A percentile compares a stretch with the other conserved stretches of the same genome.
phyloP scores from a whole-genome alignment of 768 basidiomycete genomes.

The Cystoderma amianthinum region DNA sequence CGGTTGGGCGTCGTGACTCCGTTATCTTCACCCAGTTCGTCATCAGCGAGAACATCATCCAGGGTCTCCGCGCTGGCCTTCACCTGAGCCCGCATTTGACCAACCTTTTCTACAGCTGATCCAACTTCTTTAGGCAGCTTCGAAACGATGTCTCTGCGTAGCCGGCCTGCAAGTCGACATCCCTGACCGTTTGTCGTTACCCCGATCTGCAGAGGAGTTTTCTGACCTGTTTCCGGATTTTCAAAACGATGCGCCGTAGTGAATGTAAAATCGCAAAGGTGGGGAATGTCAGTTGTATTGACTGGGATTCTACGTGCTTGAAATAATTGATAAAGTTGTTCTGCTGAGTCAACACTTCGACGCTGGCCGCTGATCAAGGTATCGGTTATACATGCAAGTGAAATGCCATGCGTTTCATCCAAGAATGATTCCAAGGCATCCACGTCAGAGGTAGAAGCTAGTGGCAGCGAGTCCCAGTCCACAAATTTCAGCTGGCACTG shows the following conservation, averaged over 20 bases:
- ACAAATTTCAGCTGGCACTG: slow-evolving; percentile 50
- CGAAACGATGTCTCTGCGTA: slow-evolving; percentile 79
- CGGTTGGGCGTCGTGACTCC: slow-evolving; percentile 54
- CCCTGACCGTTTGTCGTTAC: slow-evolving; percentile 91
- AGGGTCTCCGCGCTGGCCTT: slow-evolving; percentile 20
- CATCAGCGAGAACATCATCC: slow-evolving; percentile 21
- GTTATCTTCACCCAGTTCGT: slow-evolving; percentile 48
- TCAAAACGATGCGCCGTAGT: slow-evolving; percentile 79
- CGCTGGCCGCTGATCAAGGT: slow-evolving; percentile 43
- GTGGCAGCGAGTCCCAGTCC: slow-evolving; percentile 42
- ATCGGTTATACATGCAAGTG: slow-evolving; percentile 77
- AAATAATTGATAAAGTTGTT: slow-evolving; percentile 49
- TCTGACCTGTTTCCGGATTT: slow-evolving; percentile 33
- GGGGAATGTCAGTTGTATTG: slow-evolving; percentile 84
- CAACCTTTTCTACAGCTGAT: slow-evolving; percentile 67
- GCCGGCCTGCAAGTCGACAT: slow-evolving; percentile 73
- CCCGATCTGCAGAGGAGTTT: slow-evolving; percentile 63
- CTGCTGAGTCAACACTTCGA: slow-evolving; percentile 48
- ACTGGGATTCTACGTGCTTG: slow-evolving; percentile 56
- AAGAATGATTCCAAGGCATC: slow-evolving; percentile 44
- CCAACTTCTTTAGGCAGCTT: slow-evolving; percentile 69
- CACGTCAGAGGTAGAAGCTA: slow-evolving; percentile 29
- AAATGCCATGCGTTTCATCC: slow-evolving; percentile 15
- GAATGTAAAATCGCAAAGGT: slow-evolving; percentile 87
- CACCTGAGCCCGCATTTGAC: slow-evolving; percentile 56